Evolutionary conservation across 2,329 filamentous ascomycete genomes (phyloP).

Genomic region (Diaporthe citrichinensis): DNA sequence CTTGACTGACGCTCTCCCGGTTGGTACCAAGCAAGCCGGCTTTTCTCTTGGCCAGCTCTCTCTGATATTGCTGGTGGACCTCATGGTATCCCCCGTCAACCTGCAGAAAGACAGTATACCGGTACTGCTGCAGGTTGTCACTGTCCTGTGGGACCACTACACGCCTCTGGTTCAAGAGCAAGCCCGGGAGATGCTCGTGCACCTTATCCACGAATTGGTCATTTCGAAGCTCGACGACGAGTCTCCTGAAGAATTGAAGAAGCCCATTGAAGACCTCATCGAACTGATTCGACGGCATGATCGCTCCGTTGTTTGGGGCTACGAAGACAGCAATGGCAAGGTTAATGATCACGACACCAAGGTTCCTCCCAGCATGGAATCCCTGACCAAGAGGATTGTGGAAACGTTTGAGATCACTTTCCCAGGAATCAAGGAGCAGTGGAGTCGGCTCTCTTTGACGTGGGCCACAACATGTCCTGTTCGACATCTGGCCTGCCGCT

Average conservation of each 20-base stretch:
- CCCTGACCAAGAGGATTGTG: conserved; percentile 85
- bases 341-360: conserved; percentile 80
- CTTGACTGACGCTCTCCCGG: conserved; percentile 81
- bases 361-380: conserved; percentile 89
- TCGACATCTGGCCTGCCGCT: conserved; percentile 92
- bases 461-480: conserved; percentile 99
- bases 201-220: conserved; percentile 95
- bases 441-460: conserved; percentile 89
- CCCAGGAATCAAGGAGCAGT: conserved; percentile 89
- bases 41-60: conserved; percentile 95
- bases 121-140: conserved; percentile 88
- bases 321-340: conserved; percentile 91
- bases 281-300: conserved; percentile 90
- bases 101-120: conserved; percentile 85
- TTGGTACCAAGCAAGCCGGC: conserved; percentile 91
- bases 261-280: conserved; percentile 87
- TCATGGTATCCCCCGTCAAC: conserved; percentile 93
- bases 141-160: conserved; percentile 98
- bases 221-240: conserved; percentile 83
- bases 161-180: conserved; percentile 96
- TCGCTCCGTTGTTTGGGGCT: conserved; percentile 88
- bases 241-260: conserved; percentile 72
- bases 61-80: conserved; percentile 91
- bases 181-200: conserved; percentile 96
- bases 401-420: conserved; percentile 88